Evolutionary conservation across 129 eudicot species (phyloP), one percentile per base, ranked within the genome.

Genomic region (Tagetes patula): DNA sequence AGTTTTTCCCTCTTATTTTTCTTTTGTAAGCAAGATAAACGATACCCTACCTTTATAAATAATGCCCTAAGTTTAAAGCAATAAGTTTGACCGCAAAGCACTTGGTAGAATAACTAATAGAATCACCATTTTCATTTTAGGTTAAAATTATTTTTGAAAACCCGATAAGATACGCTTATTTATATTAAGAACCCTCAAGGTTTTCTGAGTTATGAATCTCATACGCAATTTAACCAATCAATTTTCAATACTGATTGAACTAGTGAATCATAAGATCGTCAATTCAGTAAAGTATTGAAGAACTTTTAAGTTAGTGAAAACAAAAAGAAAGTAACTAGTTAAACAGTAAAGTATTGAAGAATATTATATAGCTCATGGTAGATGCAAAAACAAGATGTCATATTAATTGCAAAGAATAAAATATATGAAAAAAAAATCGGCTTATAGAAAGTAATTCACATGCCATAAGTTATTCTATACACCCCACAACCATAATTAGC

Each of bases 401-500:
- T 33, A 36, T 36, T 61, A 36, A 61, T 36, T 61, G 12, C 67
- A 2, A 36, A 61, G 45, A 10, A 61, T 12, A 32, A 9, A 27
- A 14, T 38, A 5, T 53, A 20, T 40, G 11, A 61, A 37, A 61
- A 8, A 5, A 49, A 38, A 20, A 20, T 20, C 27, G 13, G 13
- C 49, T 8, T 48, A 1, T 3, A 33, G 27, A 55, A 41, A 40
- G 53, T 13, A 55, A 39, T 5, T 32, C 65, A 72, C 67, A 72
- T 72, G 76, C 54, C 52, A 55, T 74, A 38, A 47, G 30, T 64
- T 50, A 39, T 49, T 39, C 34, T 63, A 38, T 47, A 50, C 64
- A 49, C 71, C 63, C 49, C 39, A 50, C 72, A 64, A 64, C 64
- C 72, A 64, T 61, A 50, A 48, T 10, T 63, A 74, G 71, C 54